Conservation (phyloP, 768 basidiomycete genomes). For the Mycena crocata region DNA sequence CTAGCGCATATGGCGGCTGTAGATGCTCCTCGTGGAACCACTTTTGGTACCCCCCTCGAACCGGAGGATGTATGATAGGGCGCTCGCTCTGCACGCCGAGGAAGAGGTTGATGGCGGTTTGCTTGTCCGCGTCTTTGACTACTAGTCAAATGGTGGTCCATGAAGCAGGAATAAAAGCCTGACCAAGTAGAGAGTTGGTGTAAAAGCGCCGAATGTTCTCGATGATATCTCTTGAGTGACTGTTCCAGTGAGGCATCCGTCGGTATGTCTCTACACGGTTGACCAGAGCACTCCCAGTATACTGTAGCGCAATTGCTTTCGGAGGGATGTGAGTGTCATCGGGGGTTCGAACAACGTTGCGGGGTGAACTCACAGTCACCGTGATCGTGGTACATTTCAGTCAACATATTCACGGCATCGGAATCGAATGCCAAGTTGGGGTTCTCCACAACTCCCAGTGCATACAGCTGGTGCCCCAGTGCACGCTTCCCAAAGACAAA, state of each 20-base stretch:
- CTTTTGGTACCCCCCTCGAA: conserved; percentile 80
- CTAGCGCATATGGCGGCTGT: conserved; percentile 71
- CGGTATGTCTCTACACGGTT: conserved; percentile 97
- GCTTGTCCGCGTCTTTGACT: conserved; percentile 90
- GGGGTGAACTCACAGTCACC: conserved; percentile 79
- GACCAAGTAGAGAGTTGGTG: conserved; percentile 91
- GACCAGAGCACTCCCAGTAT: conserved; percentile 95
- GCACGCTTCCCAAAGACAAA: conserved; percentile 97
- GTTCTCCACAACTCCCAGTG: conserved; percentile 87
- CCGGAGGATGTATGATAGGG: conserved; percentile 59
- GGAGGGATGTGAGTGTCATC: not conserved
- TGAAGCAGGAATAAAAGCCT: conserved; percentile 10
- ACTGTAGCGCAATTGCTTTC: conserved; percentile 92
- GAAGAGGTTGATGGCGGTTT: conserved; percentile 97
- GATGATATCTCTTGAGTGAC: conserved; percentile 95
- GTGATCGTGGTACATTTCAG: conserved; percentile 99
- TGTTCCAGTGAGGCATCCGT: conserved; percentile 96
- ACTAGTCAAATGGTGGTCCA: conserved; percentile 15
- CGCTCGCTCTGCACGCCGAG: conserved; percentile 78
- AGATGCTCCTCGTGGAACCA: conserved; percentile 88
- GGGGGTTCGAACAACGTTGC: not conserved
- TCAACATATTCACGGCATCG: conserved; percentile 95
- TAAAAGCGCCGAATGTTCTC: conserved; percentile 96
- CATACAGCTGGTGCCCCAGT: conserved; percentile 94
- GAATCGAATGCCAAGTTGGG: conserved; percentile 93